A percentile compares a stretch with the other conserved stretches of the same genome.
Evolutionary conservation across 2,329 filamentous ascomycete genomes (phyloP).

Genomic region (Cordyceps pruinosa): DNA sequence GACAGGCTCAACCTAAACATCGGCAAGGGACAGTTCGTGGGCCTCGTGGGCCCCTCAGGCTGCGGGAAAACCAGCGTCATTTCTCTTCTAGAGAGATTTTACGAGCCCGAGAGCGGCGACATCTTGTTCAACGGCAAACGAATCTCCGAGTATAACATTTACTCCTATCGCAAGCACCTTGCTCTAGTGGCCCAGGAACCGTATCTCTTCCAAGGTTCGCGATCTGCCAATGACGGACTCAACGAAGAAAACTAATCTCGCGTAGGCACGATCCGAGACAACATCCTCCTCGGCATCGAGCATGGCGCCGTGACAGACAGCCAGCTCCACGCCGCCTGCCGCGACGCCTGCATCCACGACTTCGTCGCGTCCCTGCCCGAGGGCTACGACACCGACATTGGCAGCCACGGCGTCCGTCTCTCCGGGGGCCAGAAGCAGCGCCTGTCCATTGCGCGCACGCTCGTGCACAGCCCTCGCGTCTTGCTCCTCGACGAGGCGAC

Average conservation of each 20-base stretch:
- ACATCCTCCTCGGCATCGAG: conserved; percentile 59
- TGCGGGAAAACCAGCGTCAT: conserved; percentile 70
- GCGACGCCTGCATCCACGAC: conserved; percentile 61
- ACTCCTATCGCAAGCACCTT: conserved; percentile 55
- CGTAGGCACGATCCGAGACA: conserved; percentile 56
- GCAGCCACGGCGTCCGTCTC: conserved; percentile 58
- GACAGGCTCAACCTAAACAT: conserved; percentile 56
- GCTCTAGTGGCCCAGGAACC: conserved; percentile 71
- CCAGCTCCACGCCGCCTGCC: conserved; percentile 45
- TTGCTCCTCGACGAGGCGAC: conserved; percentile 69
- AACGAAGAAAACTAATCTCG: background rate
- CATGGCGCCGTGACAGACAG: conserved; percentile 45
- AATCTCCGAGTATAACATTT: conserved; percentile 51
- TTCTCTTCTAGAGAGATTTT: conserved; percentile 60
- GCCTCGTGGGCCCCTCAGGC: conserved; percentile 62
- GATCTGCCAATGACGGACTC: too few relatives aligned
- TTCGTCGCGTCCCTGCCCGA: conserved; percentile 62
- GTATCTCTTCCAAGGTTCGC: conserved; percentile 64
- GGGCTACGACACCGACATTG: conserved; percentile 61
- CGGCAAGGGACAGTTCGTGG: conserved; percentile 62
- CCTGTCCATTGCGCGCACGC: conserved; percentile 60
- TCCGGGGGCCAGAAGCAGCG: conserved; percentile 70
- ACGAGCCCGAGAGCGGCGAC: conserved; percentile 56
- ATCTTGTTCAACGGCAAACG: conserved; percentile 59
- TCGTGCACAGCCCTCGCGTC: conserved; percentile 58